These are phyloP conservation scores for Lotmaria passim DNA, from an alignment of 208 protist genomes.

Conservation along the genomic window DNA sequence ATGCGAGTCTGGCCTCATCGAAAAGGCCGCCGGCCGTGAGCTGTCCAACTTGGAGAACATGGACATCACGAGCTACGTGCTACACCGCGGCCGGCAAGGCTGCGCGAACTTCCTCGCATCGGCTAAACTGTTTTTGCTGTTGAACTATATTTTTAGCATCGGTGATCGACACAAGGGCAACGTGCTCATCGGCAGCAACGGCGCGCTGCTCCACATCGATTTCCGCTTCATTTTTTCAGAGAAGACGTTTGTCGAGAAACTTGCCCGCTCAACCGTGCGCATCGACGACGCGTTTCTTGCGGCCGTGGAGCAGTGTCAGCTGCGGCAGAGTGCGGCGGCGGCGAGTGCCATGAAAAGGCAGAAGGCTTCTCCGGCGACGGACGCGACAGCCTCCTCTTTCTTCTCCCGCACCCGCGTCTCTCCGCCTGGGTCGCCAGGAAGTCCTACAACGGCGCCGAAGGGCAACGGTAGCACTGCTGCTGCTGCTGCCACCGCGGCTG, in stretches of 20 bases:
- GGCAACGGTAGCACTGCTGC: not conserved
- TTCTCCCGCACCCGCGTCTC: not conserved
- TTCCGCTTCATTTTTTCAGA: constrained; percentile 77
- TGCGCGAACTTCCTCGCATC: constrained; percentile 68
- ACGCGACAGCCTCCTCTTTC: not conserved
- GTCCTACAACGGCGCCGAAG: not conserved
- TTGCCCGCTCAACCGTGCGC: constrained; percentile 47
- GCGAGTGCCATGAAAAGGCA: not conserved
- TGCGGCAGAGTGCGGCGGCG: constrained; percentile 6
- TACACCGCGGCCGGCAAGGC: constrained; percentile 19
- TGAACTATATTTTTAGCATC: constrained; percentile 89
- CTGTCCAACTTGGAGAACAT: constrained; percentile 43
- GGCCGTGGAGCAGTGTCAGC: constrained; percentile 39
- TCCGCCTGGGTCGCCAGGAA: not conserved
- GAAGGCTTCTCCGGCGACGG: not conserved
- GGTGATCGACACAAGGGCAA: constrained; percentile 85
- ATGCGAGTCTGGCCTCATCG: constrained; percentile 63
- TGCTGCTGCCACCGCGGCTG: not conserved
- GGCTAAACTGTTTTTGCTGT: constrained; percentile 81
- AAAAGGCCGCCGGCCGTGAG: constrained; percentile 61
- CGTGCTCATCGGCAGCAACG: constrained; percentile 74
- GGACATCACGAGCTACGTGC: constrained; percentile 44
- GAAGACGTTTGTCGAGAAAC: constrained; percentile 62
- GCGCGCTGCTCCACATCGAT: constrained; percentile 85
- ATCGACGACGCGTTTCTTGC: constrained; percentile 53